These are phyloP conservation scores for Lactarius hengduanensis DNA, from an alignment of 768 basidiomycete genomes.

Conservation along the genomic window DNA sequence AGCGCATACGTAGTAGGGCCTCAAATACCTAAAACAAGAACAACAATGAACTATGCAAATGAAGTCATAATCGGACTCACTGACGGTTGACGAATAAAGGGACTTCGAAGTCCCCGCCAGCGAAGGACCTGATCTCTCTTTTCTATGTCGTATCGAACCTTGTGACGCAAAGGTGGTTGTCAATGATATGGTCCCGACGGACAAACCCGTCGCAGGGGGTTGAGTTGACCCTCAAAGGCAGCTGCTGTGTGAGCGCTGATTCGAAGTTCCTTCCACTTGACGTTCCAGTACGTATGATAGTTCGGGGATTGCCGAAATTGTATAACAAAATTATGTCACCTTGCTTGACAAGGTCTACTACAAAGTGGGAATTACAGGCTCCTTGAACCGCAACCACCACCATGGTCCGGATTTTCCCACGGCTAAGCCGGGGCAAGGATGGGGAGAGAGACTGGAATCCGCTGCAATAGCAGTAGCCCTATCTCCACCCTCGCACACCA, in stretches of 20 bases:
- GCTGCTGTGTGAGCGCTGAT: not conserved
- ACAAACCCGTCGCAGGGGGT: not conserved
- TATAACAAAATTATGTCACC: not conserved
- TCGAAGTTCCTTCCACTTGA: too few relatives aligned
- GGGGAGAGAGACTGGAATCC: too few relatives aligned
- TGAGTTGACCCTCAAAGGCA: not conserved
- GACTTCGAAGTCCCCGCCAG: not conserved
- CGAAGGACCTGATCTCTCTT: not conserved
- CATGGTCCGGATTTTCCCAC: too few relatives aligned
- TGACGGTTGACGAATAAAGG: not conserved
- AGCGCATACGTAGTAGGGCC: slow-evolving; percentile 43
- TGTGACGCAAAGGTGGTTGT: not conserved
- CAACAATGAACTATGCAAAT: not conserved
- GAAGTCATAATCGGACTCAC: not conserved
- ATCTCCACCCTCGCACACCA: too few relatives aligned
- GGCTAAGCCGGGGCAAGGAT: too few relatives aligned
- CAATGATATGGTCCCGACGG: not conserved
- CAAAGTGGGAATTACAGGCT: too few relatives aligned
- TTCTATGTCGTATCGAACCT: not conserved
- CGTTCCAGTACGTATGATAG: too few relatives aligned
- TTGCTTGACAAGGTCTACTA: too few relatives aligned
- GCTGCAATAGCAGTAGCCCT: too few relatives aligned
- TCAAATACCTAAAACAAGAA: slow-evolving; percentile 6
- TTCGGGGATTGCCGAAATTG: not conserved
- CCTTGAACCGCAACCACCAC: too few relatives aligned